These are phyloP conservation scores for Cocos nucifera DNA, from an alignment of 176 grass and related monocot genomes.

Conservation along the genomic window DNA sequence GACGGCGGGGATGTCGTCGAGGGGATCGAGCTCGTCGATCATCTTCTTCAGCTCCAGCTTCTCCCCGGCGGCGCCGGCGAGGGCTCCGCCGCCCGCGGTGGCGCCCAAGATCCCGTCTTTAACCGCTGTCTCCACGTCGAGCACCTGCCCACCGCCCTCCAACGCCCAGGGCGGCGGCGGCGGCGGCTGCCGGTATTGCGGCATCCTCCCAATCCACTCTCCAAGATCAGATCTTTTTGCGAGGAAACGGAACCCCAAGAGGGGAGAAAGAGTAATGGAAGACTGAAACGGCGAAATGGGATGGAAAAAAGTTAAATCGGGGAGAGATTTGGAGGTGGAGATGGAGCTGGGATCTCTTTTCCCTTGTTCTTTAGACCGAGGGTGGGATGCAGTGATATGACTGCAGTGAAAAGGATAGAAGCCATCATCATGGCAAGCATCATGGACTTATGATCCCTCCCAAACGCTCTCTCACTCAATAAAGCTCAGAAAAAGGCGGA, in stretches of 20 bases:
- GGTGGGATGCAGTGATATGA: background rate
- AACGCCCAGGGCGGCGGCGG: conserved; percentile 24
- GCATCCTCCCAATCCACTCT: conserved; percentile 34
- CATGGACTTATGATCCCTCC: conserved; percentile 5
- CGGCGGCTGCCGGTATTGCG: conserved; percentile 45
- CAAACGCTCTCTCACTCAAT: background rate
- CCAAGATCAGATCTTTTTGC: conserved; percentile 10
- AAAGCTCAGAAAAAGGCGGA: conserved; percentile 24
- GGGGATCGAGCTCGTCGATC: conserved; percentile 76
- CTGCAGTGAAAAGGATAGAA: conserved; percentile 16
- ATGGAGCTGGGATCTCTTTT: background rate
- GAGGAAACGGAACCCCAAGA: background rate
- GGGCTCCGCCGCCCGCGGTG: conserved; percentile 14
- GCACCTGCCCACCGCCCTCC: conserved; percentile 70
- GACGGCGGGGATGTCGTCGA: conserved; percentile 49
- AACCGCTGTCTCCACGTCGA: conserved; percentile 90
- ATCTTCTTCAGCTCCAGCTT: conserved; percentile 63
- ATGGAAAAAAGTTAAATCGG: conserved; percentile 29
- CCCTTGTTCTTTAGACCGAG: too few relatives aligned
- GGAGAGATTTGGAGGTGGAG: conserved; percentile 15
- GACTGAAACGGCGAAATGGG: background rate
- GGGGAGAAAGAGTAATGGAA: conserved; percentile 9
- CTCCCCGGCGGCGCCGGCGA: conserved; percentile 9
- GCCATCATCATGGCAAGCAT: conserved; percentile 13
- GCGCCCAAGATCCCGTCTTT: conserved; percentile 84